Conservation (phyloP, 345 rosid species). For the Hibiscus tridactylites region DNA sequence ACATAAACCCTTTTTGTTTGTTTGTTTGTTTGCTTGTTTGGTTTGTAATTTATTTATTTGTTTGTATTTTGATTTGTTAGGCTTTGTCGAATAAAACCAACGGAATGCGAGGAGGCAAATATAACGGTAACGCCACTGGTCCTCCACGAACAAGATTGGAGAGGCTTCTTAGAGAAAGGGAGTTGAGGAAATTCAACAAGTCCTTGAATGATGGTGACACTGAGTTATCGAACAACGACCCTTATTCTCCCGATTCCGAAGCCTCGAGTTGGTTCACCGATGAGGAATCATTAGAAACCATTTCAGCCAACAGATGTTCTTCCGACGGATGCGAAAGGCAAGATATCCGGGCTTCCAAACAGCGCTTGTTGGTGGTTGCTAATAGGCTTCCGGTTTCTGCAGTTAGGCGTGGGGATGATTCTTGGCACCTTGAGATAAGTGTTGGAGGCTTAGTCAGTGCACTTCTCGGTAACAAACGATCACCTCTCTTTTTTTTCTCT, state of each 20-base stretch:
- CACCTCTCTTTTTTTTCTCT: background rate
- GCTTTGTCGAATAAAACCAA: constrained; percentile 14
- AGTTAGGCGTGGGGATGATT: constrained; percentile 30
- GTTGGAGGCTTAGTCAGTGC: constrained; percentile 54
- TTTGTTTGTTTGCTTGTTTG: background rate
- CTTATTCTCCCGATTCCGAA: constrained; percentile 18
- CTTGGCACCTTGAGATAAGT: constrained; percentile 51
- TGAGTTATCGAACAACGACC: constrained; percentile 18
- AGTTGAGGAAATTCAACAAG: constrained; percentile 34
- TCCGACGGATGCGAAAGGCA: constrained; percentile 14
- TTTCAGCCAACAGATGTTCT: constrained; percentile 4
- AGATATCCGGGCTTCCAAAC: constrained; percentile 23
- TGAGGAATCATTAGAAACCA: constrained; percentile 15
- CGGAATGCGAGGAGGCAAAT: constrained; percentile 36
- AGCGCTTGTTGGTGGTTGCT: constrained; percentile 51
- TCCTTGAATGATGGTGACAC: constrained; percentile 26
- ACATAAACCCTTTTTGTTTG: background rate
- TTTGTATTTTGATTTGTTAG: constrained; percentile 9
- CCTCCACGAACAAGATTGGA: constrained; percentile 44
- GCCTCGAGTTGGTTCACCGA: constrained; percentile 18
- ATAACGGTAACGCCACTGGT: constrained; percentile 27
- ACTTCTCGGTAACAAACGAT: constrained; percentile 31
- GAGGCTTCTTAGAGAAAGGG: constrained; percentile 47
- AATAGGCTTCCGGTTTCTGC: constrained; percentile 57
- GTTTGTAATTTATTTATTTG: background rate